These are phyloP conservation scores for Helicocarpus griseus DNA, from an alignment of 2,329 filamentous ascomycete species.

Conservation along the genomic window DNA sequence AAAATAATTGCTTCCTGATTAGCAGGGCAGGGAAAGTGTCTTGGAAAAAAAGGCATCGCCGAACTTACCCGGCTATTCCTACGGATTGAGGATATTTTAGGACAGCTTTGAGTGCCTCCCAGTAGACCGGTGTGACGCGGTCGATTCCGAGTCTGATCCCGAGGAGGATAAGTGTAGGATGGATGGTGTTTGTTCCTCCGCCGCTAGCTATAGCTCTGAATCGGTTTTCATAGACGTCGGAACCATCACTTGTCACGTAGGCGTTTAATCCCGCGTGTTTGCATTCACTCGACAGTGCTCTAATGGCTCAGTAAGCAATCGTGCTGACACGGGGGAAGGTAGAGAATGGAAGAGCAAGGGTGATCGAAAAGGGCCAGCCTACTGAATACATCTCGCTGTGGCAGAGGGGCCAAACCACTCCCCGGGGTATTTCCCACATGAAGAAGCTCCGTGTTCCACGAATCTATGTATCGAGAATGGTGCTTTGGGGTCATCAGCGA, in stretches of 20 bases:
- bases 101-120: constrained; percentile 78
- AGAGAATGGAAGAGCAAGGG: background rate
- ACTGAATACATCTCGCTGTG: constrained; percentile 90
- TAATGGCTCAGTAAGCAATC: constrained; percentile 26
- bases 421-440: constrained; percentile 88
- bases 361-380: constrained; percentile 27
- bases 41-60: background rate
- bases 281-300: constrained; percentile 62
- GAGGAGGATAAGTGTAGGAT: constrained; percentile 79
- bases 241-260: constrained; percentile 80
- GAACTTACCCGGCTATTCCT: constrained; percentile 75
- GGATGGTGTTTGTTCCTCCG: constrained; percentile 36
- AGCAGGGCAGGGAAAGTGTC: background rate
- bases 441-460: constrained; percentile 72
- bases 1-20: background rate
- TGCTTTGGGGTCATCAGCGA: constrained; percentile 76
- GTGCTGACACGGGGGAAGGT: background rate
- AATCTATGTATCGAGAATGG: constrained; percentile 95
- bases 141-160: constrained; percentile 87
- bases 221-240: constrained; percentile 85
- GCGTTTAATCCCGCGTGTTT: constrained; percentile 58
- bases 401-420: constrained; percentile 99
- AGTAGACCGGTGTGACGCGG: constrained; percentile 87
- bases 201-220: constrained; percentile 63
- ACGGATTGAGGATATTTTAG: constrained; percentile 87